A percentile compares a stretch with the other conserved stretches of the same genome.
phyloP scores from a whole-genome alignment of 331 rosid species.

The Malus hybrid region DNA sequence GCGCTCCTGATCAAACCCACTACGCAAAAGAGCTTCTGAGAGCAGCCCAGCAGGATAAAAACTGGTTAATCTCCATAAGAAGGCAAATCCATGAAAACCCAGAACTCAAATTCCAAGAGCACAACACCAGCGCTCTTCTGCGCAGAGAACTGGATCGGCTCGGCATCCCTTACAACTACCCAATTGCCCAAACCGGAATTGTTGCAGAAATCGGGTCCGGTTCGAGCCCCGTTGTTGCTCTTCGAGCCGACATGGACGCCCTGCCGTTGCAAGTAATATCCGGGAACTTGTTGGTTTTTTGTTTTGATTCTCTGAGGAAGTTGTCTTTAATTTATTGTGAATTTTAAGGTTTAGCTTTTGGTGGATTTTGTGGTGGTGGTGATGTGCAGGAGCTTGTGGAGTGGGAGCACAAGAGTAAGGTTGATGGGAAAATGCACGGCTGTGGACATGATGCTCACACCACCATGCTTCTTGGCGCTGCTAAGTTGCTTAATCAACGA shows the following conservation, averaged over 20 bases:
- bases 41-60: slow-evolving; percentile 38
- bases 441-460: slow-evolving; percentile 89
- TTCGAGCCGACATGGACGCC: slow-evolving; percentile 84
- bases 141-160: slow-evolving; percentile 46
- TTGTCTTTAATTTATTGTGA: neutral
- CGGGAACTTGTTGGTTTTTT: neutral
- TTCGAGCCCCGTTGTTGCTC: slow-evolving; percentile 49
- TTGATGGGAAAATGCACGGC: slow-evolving; percentile 74
- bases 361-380: neutral
- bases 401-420: slow-evolving; percentile 72
- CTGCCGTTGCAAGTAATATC: slow-evolving; percentile 56
- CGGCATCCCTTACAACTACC: slow-evolving; percentile 45
- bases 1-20: neutral
- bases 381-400: slow-evolving; percentile 66
- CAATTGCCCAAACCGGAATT: slow-evolving; percentile 62
- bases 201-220: slow-evolving; percentile 66
- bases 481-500: slow-evolving; percentile 58
- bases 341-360: neutral
- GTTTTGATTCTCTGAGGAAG: neutral
- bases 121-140: slow-evolving; percentile 63
- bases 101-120: slow-evolving; percentile 58
- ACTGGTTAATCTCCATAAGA: slow-evolving; percentile 58
- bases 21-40: slow-evolving; percentile 32
- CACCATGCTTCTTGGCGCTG: slow-evolving; percentile 80
- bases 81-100: slow-evolving; percentile 66